A percentile compares a stretch with the other conserved stretches of the same genome.
phyloP scores from a whole-genome alignment of 1,139 yeast genomes.

The Kodamaea fungicola region DNA sequence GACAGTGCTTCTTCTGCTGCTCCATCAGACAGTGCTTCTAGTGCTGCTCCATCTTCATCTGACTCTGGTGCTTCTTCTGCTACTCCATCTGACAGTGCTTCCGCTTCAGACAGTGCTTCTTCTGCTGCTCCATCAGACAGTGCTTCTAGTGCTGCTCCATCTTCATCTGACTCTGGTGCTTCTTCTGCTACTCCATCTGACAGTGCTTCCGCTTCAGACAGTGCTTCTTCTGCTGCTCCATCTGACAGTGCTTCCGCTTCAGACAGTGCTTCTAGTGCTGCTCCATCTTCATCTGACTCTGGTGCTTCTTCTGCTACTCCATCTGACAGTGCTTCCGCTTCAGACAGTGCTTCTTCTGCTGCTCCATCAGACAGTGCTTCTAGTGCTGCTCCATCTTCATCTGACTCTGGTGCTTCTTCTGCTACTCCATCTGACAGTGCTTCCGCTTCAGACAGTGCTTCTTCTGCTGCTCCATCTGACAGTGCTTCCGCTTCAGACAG shows the following conservation, averaged over 20 bases:
- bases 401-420: not conserved
- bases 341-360: not conserved
- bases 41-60: not conserved
- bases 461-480: not conserved
- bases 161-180: not conserved
- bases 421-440: not conserved
- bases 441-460: not conserved
- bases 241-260: not conserved
- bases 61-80: not conserved
- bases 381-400: not conserved
- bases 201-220: not conserved
- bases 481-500: not conserved
- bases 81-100: not conserved
- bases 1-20: not conserved
- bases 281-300: not conserved
- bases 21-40: not conserved
- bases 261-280: not conserved
- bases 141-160: not conserved
- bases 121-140: not conserved
- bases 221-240: not conserved
- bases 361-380: not conserved
- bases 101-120: not conserved
- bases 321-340: not conserved
- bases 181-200: not conserved
- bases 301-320: not conserved